These are phyloP conservation scores for Ilyonectria sp. DNA, from an alignment of 2,329 filamentous ascomycete species.

Conservation along the genomic window DNA sequence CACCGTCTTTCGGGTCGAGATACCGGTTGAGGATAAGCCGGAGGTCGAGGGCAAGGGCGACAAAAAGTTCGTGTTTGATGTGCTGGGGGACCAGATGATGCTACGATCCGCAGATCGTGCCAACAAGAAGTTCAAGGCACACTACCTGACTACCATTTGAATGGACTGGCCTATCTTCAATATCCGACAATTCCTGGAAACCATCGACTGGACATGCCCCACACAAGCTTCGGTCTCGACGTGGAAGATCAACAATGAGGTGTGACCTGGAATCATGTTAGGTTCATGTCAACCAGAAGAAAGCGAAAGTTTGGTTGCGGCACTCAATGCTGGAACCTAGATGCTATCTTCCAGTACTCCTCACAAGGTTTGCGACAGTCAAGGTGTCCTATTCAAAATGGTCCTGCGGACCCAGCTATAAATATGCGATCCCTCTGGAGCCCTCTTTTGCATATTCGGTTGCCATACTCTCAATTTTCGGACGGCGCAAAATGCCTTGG, in stretches of 20 bases:
- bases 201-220: background rate
- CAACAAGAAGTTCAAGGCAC: constrained; percentile 92
- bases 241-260: background rate
- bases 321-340: background rate
- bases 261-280: background rate
- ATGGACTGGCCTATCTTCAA: too few species aligned
- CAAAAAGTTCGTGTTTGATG: constrained; percentile 79
- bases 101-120: constrained; percentile 86
- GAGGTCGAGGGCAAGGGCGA: constrained; percentile 38
- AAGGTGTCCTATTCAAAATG: background rate
- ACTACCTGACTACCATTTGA: constrained; percentile 83
- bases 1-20: constrained; percentile 84
- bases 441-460: background rate
- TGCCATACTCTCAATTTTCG: too few species aligned
- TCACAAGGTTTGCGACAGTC: background rate
- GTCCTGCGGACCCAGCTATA: background rate
- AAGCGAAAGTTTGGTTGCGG: background rate
- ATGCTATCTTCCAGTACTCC: background rate
- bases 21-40: constrained; percentile 62
- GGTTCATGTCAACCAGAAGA: background rate
- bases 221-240: background rate
- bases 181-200: too few species aligned
- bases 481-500: constrained; percentile 2
- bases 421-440: background rate
- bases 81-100: constrained; percentile 91